These are phyloP conservation scores for Schwanniomyces yamadae DNA, from an alignment of 805 yeast genomes.

Conservation along the genomic window DNA sequence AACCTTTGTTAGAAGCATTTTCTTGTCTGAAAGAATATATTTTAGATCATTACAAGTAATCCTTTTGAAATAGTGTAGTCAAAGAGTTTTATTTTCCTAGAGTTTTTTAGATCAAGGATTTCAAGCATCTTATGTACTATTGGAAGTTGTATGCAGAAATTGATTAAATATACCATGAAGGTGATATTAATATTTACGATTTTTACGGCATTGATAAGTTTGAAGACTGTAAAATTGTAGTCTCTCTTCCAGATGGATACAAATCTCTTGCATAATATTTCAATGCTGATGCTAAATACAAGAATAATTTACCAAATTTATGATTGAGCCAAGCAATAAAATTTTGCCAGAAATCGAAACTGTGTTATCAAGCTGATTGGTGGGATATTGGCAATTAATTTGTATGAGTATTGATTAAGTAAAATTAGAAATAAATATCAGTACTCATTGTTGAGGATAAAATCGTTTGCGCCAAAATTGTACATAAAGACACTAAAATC, in stretches of 20 bases:
- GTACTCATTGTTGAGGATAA: conserved; percentile 1
- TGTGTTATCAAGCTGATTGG: too few species aligned
- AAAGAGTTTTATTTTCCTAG: conserved; percentile 27
- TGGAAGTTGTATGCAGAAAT: conserved; percentile 25
- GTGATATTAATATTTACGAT: conserved; percentile 22
- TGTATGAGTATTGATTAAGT: too few species aligned
- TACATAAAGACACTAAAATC: conserved; percentile 11
- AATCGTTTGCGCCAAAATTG: conserved; percentile 17
- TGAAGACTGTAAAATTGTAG: conserved; percentile 22
- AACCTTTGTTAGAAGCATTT: conserved; percentile 34
- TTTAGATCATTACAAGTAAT: conserved; percentile 24
- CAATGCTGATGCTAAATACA: conserved; percentile 16
- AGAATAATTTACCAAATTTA: conserved; percentile 16
- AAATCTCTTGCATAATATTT: conserved; percentile 13
- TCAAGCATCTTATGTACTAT: conserved; percentile 22
- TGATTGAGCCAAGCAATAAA: conserved; percentile 12
- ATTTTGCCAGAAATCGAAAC: conserved; percentile 6
- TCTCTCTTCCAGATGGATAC: conserved; percentile 28
- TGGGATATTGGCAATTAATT: conserved; percentile 1
- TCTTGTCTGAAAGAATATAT: conserved; percentile 27
- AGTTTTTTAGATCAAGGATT: conserved; percentile 21
- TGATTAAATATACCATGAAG: conserved; percentile 26
- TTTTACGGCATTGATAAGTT: conserved; percentile 24
- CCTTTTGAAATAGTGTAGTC: conserved; percentile 13
- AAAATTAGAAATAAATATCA: not conserved